Percentiles rank a stretch among this genome's conserved stretches.
phyloP scores from a whole-genome alignment of 257 asterid genomes.

The Salvia hispanica region DNA sequence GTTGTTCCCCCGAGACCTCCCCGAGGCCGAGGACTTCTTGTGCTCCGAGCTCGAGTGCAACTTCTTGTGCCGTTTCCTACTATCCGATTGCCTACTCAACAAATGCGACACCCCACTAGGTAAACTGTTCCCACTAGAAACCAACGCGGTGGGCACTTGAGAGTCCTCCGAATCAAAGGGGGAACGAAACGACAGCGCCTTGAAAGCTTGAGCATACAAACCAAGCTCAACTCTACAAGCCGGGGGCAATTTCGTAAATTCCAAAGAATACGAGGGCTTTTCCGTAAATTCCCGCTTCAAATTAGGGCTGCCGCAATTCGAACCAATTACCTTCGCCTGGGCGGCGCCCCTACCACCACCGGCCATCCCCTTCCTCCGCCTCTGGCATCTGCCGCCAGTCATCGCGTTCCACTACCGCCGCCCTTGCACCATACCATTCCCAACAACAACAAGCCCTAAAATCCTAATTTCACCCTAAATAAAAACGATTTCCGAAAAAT shows the following conservation, averaged over 20 bases:
- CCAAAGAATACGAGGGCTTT: conserved; percentile 51
- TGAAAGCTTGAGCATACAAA: conserved; percentile 73
- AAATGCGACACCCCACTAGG: conserved; percentile 68
- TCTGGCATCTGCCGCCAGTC: conserved; percentile 68
- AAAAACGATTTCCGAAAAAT: conserved; percentile 34
- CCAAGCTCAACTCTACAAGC: conserved; percentile 44
- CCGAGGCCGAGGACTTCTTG: conserved; percentile 53
- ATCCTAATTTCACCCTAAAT: conserved; percentile 17
- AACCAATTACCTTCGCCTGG: conserved; percentile 43
- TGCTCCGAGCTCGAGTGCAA: conserved; percentile 60
- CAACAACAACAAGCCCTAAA: conserved; percentile 41
- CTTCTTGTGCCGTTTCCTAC: conserved; percentile 79
- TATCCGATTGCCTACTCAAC: conserved; percentile 62
- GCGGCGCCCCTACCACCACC: conserved; percentile 63
- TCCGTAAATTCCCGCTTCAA: conserved; percentile 50
- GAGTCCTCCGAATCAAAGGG: conserved; percentile 73
- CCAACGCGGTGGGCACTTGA: conserved; percentile 40
- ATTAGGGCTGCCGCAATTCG: conserved; percentile 44
- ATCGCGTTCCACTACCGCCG: conserved; percentile 56
- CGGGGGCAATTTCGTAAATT: conserved; percentile 56
- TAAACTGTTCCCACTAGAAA: conserved; percentile 45
- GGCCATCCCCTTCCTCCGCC: conserved; percentile 64
- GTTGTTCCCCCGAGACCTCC: conserved; percentile 47
- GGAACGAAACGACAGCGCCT: conserved; percentile 67
- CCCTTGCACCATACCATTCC: conserved; percentile 55